Evolutionary conservation across 495 filamentous ascomycete species (phyloP), one percentile per base, ranked within the genome.

Genomic region (Daldinia loculata): DNA sequence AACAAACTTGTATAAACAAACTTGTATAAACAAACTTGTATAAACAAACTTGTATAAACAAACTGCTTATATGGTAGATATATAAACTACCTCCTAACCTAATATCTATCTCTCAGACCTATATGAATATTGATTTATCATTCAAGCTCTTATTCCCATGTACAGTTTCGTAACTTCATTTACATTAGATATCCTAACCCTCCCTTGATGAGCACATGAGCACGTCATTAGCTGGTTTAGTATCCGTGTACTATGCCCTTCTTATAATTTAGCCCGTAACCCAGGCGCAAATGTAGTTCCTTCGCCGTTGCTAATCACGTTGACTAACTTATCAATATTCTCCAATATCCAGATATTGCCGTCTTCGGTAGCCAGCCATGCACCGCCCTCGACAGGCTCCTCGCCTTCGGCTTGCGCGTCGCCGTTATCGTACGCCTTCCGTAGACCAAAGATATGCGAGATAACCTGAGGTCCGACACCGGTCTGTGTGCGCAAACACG

Each of bases 391-490:
- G 0, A 82, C 77, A 62, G 86, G 82, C 4, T 78, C 73, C 74
- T 89, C 87, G 7, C 80, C 67, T 48, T 65, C 73, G 27, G 79
- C 86, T 68, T 87, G 82, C 15, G 79, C 82, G 26, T 75, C 83
- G 6, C 88, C 90, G 82, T 92, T 88, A 66, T 91, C 89, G 24
- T 89, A 81, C 14, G 86, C 90, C 82, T 94, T 94, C 48, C 89
- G 75, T 75, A 85, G 70, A 4, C 91, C 91, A 81, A 91, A 93
- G 0, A 94, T 81, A 80, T 94, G 92, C 65, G 87, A 90, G 6
- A 88, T 78, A 6, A 94, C 91, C 82, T 94, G 92, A 24, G 92
- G 92, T 2, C 88, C 91, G 3, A 93, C 91, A 1, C 92, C 92
- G 11, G 88, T 89, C 81, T 94, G 92, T 55, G 92, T 85, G 19